Evolutionary conservation across 2,329 filamentous ascomycete species (phyloP).

Genomic region (Kalaharituber pfeilii): DNA sequence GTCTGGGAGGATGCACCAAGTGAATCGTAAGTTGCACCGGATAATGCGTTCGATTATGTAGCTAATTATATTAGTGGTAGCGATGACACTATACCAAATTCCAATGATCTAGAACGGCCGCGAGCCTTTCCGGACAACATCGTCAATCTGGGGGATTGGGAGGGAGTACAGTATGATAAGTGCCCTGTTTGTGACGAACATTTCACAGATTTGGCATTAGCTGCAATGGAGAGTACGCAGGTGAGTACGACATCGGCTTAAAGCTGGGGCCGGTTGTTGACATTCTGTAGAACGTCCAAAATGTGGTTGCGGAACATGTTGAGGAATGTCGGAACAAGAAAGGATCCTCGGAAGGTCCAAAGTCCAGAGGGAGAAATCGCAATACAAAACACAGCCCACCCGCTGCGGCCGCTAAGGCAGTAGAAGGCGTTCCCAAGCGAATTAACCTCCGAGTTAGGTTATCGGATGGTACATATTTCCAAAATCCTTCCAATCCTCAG

Average conservation of each 20-base stretch:
- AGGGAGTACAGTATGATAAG: not conserved
- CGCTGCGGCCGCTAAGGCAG: not conserved
- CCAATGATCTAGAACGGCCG: not conserved
- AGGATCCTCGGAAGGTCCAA: not conserved
- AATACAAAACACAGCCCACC: not conserved
- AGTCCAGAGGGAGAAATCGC: not conserved
- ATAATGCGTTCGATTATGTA: no score
- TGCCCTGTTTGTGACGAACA: not conserved
- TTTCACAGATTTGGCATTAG: not conserved
- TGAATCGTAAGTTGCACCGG: not conserved
- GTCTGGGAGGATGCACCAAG: not conserved
- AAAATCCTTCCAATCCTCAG: not conserved
- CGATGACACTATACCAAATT: no score
- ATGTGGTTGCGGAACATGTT: not conserved
- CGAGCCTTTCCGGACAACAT: not conserved
- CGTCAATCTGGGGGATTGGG: not conserved
- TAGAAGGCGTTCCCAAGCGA: not conserved
- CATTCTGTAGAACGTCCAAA: not conserved
- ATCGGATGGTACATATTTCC: slow-evolving; percentile 1
- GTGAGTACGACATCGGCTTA: no score
- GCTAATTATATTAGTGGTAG: no score
- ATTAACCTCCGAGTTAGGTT: not conserved
- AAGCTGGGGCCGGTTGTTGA: not conserved
- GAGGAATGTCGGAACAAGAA: not conserved
- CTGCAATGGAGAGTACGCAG: not conserved